Evolutionary conservation across 176 grass and related monocot species (phyloP).

Genomic region (Bothriochloa decipiens): DNA sequence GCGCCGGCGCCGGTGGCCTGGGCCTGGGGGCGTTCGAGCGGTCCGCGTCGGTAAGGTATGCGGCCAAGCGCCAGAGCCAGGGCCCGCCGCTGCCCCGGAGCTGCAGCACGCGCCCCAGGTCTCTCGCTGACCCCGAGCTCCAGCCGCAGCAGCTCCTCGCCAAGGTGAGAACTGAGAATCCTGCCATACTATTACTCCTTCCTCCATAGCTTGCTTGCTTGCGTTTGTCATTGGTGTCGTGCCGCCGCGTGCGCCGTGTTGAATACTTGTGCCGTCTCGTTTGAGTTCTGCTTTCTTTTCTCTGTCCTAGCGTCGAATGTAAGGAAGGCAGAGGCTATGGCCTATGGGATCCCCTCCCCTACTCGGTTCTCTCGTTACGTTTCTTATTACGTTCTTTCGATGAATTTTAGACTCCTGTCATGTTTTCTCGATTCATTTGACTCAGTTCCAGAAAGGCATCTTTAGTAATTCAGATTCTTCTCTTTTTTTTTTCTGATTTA

Average conservation of each 20-base stretch:
- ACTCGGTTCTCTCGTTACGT: not conserved
- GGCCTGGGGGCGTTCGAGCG: constrained; percentile 57
- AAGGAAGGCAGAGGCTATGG: not conserved
- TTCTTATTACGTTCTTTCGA: not conserved
- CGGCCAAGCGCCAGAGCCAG: constrained; percentile 57
- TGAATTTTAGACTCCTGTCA: constrained; percentile 2
- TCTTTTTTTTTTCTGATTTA: not conserved
- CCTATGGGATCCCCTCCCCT: not conserved
- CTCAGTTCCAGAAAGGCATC: not conserved
- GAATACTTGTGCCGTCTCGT: constrained; percentile 23
- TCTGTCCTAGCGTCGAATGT: not conserved
- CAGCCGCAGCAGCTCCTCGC: constrained; percentile 78
- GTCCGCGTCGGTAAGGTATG: constrained; percentile 73
- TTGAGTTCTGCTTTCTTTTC: constrained; percentile 15
- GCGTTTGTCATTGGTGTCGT: not conserved
- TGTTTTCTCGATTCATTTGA: not conserved
- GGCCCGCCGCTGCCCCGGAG: constrained; percentile 72
- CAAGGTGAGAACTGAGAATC: constrained; percentile 64
- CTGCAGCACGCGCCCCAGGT: constrained; percentile 83
- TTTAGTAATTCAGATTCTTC: constrained; percentile 1
- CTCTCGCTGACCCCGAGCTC: constrained; percentile 73
- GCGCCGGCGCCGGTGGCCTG: constrained; percentile 26
- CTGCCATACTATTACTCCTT: not conserved
- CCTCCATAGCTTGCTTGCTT: not conserved
- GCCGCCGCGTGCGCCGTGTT: constrained; percentile 37